Evolutionary conservation across 768 basidiomycete species (phyloP), one percentile per base, ranked within the genome.

Genomic region (Russula dissimulans): DNA sequence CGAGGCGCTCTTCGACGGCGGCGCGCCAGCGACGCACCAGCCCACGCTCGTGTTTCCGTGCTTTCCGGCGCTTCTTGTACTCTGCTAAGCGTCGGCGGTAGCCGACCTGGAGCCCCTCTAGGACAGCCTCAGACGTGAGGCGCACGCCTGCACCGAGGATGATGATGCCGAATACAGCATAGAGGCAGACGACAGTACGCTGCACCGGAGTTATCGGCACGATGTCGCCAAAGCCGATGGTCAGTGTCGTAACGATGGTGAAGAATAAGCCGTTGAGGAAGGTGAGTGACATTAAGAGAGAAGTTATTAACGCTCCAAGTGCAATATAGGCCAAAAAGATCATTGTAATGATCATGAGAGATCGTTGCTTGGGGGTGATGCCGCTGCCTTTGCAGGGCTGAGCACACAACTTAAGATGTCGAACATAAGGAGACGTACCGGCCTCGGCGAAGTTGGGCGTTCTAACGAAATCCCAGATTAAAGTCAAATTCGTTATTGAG

Each of bases 261-360:
- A 90, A 91, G 68, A 90, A 91, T n/a, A 92, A 75, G 0, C 83
- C 84, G 67, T 89, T 76, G 65, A 91, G 78, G 69, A 88, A 93
- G 18, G 75, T 70, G 36, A 88, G 76, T 4, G 77, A 56, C 46
- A 85, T 70, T 29, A 84, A 71, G 59, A 81, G 70, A 0, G 81
- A 74, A 67, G 82, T 79, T 51, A 82, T 71, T 14, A 89, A 75
- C 0, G 85, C 81, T 5, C 91, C 91, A 10, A 93, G 67, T 0
- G 85, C 87, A 60, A 92, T 76, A 69, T 90, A 92, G 59, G 76
- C 75, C 26, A 93, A 76, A 1, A 94, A 73, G 15, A 85, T 68
- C 65, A 94, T 93, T 58, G 87, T 82, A 39, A 88, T 80, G 59
- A 93, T 85, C 36, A 87, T 81, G n/a, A 93, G 79, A 0, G 84